A percentile compares a stretch with the other conserved stretches of the same genome.
These are phyloP conservation scores for Paxillus ammoniavirescens DNA, from an alignment of 768 basidiomycete species.

Conservation along the genomic window DNA sequence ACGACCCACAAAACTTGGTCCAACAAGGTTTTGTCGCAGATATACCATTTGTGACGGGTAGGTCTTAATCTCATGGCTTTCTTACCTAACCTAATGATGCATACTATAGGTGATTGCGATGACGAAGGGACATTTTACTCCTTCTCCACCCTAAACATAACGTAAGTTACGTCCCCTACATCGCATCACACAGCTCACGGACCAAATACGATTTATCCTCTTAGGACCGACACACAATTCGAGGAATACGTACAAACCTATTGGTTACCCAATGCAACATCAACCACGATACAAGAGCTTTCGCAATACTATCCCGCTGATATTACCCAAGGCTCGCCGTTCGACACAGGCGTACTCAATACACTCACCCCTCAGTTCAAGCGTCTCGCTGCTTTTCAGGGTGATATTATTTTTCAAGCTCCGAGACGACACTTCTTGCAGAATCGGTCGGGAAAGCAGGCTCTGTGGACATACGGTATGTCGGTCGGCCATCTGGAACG, in stretches of 20 bases:
- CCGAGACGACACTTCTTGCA: slow-evolving; percentile 48
- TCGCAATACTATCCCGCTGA: slow-evolving; percentile 36
- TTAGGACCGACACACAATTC: slow-evolving; percentile 25
- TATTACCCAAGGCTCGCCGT: slow-evolving; percentile 49
- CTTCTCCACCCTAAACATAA: slow-evolving; percentile 45
- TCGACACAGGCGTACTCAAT: slow-evolving; percentile 46
- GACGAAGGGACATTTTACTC: slow-evolving; percentile 47
- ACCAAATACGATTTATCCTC: too few species aligned
- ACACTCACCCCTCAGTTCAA: slow-evolving; percentile 49
- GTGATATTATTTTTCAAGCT: slow-evolving; percentile 50
- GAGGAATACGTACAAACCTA: slow-evolving; percentile 31
- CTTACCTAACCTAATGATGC: neutral
- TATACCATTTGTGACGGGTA: slow-evolving; percentile 7
- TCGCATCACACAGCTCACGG: too few species aligned
- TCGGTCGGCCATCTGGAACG: neutral
- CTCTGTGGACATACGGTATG: slow-evolving; percentile 35
- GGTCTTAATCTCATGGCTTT: neutral
- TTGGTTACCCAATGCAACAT: slow-evolving; percentile 28
- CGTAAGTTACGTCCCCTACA: slow-evolving; percentile 31
- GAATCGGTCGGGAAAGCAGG: slow-evolving; percentile 35
- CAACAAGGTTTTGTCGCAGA: slow-evolving; percentile 34
- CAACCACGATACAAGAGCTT: slow-evolving; percentile 25
- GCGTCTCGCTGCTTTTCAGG: slow-evolving; percentile 47
- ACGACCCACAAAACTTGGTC: slow-evolving; percentile 31
- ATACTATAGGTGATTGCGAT: slow-evolving; percentile 33